Evolutionary conservation across 192 early-diverging fungal genomes (phyloP).

Genomic region (Backusella mclennaniae): DNA sequence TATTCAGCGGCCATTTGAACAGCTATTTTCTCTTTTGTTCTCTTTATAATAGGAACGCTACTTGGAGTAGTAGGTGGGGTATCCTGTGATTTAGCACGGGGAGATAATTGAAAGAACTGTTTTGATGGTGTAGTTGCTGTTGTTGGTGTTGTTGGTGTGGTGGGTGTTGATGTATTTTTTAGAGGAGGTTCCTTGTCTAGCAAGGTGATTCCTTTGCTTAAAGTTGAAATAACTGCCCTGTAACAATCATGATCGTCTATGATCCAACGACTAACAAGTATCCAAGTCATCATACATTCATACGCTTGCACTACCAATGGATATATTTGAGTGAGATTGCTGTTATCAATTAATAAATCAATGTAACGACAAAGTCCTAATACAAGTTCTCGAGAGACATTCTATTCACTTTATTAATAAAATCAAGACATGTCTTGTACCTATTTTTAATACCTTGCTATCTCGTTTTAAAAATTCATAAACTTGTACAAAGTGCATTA

Average conservation of each 20-base stretch:
- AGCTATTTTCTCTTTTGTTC: slow-evolving; percentile 43
- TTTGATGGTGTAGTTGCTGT: not conserved
- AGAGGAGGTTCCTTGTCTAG: slow-evolving; percentile 38
- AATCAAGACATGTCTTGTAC: not conserved
- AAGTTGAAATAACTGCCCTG: slow-evolving; percentile 59
- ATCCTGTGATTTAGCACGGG: slow-evolving; percentile 4
- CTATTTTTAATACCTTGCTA: slow-evolving; percentile 53
- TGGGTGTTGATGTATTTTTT: not conserved
- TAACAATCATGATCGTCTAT: slow-evolving; percentile 66
- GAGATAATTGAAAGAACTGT: slow-evolving; percentile 21
- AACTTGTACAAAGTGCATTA: slow-evolving; percentile 56
- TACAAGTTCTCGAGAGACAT: slow-evolving; percentile 65
- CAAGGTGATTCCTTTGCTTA: slow-evolving; percentile 68
- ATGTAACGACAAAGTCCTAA: slow-evolving; percentile 70
- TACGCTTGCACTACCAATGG: slow-evolving; percentile 65
- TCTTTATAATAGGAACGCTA: not conserved
- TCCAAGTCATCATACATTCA: slow-evolving; percentile 75
- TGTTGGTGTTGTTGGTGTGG: not conserved
- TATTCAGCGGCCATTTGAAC: slow-evolving; percentile 75
- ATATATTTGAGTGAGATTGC: slow-evolving; percentile 50
- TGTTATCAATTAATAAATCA: slow-evolving; percentile 55
- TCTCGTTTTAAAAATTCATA: slow-evolving; percentile 63
- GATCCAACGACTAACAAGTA: slow-evolving; percentile 74
- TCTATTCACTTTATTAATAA: slow-evolving; percentile 32
- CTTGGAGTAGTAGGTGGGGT: not conserved